phyloP scores from a whole-genome alignment of 306 rosid genomes.

The Dryas octopetala region DNA sequence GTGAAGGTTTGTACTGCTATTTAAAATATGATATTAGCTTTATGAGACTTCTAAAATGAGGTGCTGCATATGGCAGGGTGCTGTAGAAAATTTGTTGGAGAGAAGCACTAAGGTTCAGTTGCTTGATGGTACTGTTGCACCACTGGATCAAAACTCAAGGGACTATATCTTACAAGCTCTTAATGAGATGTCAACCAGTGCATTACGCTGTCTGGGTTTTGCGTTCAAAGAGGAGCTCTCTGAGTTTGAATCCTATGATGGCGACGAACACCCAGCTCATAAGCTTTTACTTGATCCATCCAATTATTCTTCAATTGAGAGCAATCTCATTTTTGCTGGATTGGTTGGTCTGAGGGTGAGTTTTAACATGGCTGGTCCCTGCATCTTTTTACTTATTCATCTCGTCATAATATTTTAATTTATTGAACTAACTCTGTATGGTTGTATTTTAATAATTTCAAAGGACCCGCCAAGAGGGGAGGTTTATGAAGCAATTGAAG shows the following conservation, averaged over 20 bases:
- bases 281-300: conserved; percentile 73
- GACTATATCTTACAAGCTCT: conserved; percentile 54
- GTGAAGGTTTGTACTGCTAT: conserved; percentile 56
- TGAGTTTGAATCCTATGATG: conserved; percentile 51
- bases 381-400: conserved; percentile 25
- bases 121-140: conserved; percentile 68
- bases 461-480: conserved; percentile 88
- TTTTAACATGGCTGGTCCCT: not conserved
- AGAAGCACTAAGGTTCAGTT: conserved; percentile 78
- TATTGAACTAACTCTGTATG: conserved; percentile 14
- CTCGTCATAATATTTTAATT: conserved; percentile 12
- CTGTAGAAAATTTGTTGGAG: conserved; percentile 76
- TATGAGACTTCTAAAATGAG: not conserved
- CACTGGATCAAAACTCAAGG: conserved; percentile 57
- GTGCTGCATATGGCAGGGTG: conserved; percentile 59
- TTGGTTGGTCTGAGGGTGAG: conserved; percentile 89
- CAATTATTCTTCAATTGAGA: conserved; percentile 77
- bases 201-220: conserved; percentile 91
- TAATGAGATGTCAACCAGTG: conserved; percentile 72
- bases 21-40: not conserved
- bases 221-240: conserved; percentile 74
- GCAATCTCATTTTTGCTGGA: conserved; percentile 75
- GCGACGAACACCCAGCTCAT: conserved; percentile 87
- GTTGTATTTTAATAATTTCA: conserved; percentile 22
- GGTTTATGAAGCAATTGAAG: conserved; percentile 71